phyloP scores from a whole-genome alignment of 768 basidiomycete species.

The Xerocomellus amylosporus region DNA sequence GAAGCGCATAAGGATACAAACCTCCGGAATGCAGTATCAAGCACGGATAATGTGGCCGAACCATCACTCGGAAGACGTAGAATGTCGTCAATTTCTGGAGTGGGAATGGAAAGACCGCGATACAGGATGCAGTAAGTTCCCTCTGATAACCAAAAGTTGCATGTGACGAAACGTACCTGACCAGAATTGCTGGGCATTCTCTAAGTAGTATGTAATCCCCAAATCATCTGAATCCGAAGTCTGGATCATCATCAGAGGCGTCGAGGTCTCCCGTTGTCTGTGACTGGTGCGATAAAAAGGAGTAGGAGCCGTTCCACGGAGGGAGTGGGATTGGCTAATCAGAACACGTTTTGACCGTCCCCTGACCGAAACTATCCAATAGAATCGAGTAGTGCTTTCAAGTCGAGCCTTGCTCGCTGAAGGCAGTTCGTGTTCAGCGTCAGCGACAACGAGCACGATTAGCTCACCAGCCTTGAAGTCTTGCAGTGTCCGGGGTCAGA shows the following conservation, averaged over 20 bases:
- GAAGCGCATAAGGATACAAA: constrained; percentile 77
- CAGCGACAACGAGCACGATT: background rate
- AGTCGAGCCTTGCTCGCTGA: background rate
- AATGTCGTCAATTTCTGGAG: constrained; percentile 82
- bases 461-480: background rate
- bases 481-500: constrained; percentile 24
- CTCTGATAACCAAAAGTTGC: constrained; percentile 7
- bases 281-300: constrained; percentile 9
- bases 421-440: constrained; percentile 8
- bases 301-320: background rate
- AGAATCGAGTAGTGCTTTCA: background rate
- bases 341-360: background rate
- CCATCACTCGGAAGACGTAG: constrained; percentile 60
- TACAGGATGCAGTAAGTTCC: constrained; percentile 3
- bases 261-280: background rate
- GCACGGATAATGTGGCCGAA: constrained; percentile 59
- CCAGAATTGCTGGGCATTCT: constrained; percentile 87
- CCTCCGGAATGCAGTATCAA: constrained; percentile 77
- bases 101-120: background rate
- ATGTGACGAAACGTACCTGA: constrained; percentile 54
- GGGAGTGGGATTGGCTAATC: background rate
- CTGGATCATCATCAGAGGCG: constrained; percentile 18
- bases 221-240: constrained; percentile 47
- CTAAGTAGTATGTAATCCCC: constrained; percentile 80
- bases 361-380: background rate